Conservation (phyloP, 1,284 basidiomycete genomes). For the Athelia sp. region DNA sequence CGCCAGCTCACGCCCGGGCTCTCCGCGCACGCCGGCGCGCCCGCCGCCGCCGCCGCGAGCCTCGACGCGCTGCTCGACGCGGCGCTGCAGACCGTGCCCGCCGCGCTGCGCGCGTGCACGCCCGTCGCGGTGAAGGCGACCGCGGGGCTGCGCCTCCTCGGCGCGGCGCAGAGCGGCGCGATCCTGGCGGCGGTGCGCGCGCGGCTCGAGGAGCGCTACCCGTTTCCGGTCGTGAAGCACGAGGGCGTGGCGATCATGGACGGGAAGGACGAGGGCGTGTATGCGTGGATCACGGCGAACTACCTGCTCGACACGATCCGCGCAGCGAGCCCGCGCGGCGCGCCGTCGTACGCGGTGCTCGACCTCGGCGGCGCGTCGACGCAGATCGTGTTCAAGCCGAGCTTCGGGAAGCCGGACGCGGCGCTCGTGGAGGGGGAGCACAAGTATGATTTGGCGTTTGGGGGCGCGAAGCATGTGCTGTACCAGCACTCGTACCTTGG, state of each 20-base stretch:
- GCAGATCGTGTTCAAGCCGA: conserved; percentile 96
- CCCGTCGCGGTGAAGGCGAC: conserved; percentile 95
- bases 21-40: conserved; percentile 58
- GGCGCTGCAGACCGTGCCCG: conserved; percentile 77
- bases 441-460: conserved; percentile 84
- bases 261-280: conserved; percentile 94
- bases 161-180: conserved; percentile 57
- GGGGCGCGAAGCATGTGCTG: conserved; percentile 64
- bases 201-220: conserved; percentile 63
- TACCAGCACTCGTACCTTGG: conserved; percentile 97
- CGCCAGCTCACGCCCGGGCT: conserved; percentile 81
- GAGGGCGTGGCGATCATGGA: conserved; percentile 88
- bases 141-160: conserved; percentile 83
- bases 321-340: too few relatives aligned
- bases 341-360: conserved; percentile 84
- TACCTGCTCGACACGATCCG: conserved; percentile 81
- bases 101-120: conserved; percentile 66
- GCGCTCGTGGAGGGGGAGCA: conserved; percentile 85
- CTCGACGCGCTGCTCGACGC: conserved; percentile 81
- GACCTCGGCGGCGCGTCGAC: conserved; percentile 97
- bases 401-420: conserved; percentile 43
- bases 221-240: conserved; percentile 66
- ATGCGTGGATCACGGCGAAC: conserved; percentile 98
- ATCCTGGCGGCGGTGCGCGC: conserved; percentile 78
- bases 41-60: conserved; percentile 70